These are phyloP conservation scores for Colletotrichum tofieldiae DNA, from an alignment of 2,329 filamentous ascomycete species.

Conservation along the genomic window DNA sequence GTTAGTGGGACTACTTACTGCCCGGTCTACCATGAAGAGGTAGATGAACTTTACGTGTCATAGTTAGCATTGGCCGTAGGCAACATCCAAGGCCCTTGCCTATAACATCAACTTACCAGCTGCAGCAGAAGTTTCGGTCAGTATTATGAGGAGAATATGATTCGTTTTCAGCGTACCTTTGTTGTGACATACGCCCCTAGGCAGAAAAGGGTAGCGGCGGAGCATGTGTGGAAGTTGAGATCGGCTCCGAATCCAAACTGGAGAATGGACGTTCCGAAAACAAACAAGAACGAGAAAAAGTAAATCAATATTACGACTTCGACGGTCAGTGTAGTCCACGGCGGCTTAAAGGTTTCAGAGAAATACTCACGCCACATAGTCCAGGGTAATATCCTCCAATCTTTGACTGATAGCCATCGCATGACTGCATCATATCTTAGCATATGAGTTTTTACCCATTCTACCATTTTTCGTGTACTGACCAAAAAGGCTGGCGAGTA, in stretches of 20 bases:
- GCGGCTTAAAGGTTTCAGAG: no score
- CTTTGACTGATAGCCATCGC: conserved; percentile 24
- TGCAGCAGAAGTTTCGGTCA: background rate
- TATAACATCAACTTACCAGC: background rate
- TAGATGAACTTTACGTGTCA: conserved; percentile 26
- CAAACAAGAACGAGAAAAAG: conserved; percentile 34
- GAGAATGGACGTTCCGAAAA: conserved; percentile 34
- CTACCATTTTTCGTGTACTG: background rate
- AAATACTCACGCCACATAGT: conserved; percentile 33
- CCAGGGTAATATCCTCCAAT: conserved; percentile 33
- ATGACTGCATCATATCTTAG: conserved; percentile 8
- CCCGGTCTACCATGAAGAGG: conserved; percentile 38
- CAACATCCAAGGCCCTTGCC: background rate
- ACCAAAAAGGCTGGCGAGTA: conserved; percentile 29
- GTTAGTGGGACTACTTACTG: background rate
- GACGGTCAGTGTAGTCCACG: background rate
- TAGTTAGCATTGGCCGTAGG: background rate
- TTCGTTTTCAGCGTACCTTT: conserved; percentile 11
- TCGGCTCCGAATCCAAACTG: conserved; percentile 38
- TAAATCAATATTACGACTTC: conserved; percentile 29
- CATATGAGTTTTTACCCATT: background rate
- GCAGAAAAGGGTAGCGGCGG: conserved; percentile 34
- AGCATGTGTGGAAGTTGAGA: conserved; percentile 31
- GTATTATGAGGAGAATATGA: background rate
- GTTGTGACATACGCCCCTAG: conserved; percentile 32